Conservation (phyloP, 1,284 basidiomycete genomes). For the Cutaneotrichosporon spelunceum region DNA sequence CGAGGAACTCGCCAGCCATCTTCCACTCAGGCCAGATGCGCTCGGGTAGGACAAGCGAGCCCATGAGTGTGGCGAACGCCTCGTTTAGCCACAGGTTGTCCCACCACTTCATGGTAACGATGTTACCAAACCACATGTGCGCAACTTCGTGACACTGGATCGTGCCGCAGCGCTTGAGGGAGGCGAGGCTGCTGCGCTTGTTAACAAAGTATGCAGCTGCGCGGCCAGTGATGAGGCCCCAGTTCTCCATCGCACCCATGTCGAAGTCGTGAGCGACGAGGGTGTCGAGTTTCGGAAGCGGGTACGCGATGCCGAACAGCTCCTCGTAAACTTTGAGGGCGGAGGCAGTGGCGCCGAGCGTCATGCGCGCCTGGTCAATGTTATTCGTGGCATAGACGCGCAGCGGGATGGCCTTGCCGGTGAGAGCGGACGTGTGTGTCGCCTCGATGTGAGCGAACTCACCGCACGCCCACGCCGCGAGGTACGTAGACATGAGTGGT, state of each 20-base stretch:
- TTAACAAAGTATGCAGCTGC: constrained; percentile 81
- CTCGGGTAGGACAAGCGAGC: constrained; percentile 85
- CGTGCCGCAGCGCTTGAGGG: constrained; percentile 73
- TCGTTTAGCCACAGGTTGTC: constrained; percentile 68
- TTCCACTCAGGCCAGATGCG: constrained; percentile 58
- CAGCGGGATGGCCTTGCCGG: constrained; percentile 74
- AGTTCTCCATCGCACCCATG: constrained; percentile 93
- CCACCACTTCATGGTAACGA: constrained; percentile 84
- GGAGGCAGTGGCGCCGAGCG: constrained; percentile 80
- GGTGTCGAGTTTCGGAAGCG: constrained; percentile 89
- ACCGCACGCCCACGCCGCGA: constrained; percentile 88
- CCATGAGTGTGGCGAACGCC: constrained; percentile 83
- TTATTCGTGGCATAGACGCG: constrained; percentile 88
- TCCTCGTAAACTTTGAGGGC: constrained; percentile 88
- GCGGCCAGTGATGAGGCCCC: constrained; percentile 88
- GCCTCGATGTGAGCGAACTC: constrained; percentile 70
- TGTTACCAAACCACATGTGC: constrained; percentile 49
- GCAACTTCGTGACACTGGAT: constrained; percentile 54
- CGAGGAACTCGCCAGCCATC: constrained; percentile 57
- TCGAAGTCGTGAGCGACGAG: constrained; percentile 81
- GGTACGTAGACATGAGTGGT: constrained; percentile 84
- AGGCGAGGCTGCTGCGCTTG: constrained; percentile 68
- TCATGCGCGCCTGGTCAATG: constrained; percentile 65
- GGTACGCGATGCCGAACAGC: constrained; percentile 84
- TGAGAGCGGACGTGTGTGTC: constrained; percentile 74